These are phyloP conservation scores for Ogataea dorogensis DNA, from an alignment of 805 yeast species.

Conservation along the genomic window DNA sequence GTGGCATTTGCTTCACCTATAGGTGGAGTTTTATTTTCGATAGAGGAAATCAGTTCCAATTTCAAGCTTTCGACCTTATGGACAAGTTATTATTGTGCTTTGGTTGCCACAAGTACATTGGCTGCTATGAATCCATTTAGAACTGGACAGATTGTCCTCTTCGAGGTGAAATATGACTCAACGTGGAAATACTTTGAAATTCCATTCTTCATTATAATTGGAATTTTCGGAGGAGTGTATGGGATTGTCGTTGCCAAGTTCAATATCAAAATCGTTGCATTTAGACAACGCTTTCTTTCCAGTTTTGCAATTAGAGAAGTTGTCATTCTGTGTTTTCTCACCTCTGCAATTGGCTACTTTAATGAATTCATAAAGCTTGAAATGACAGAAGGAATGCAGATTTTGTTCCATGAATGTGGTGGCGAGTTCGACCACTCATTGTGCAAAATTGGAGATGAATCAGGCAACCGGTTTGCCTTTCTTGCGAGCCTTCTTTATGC, in stretches of 20 bases:
- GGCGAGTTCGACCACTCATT: conserved; percentile 37
- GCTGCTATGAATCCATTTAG: conserved; percentile 87
- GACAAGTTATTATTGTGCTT: conserved; percentile 88
- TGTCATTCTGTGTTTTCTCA: conserved; percentile 57
- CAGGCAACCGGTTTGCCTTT: conserved; percentile 32
- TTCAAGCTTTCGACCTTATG: conserved; percentile 79
- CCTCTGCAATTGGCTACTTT: conserved; percentile 78
- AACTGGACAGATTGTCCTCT: conserved; percentile 90
- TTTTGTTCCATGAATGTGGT: conserved; percentile 81
- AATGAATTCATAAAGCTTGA: conserved; percentile 79
- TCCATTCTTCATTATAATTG: conserved; percentile 74
- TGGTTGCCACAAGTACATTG: conserved; percentile 80
- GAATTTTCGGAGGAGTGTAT: conserved; percentile 88
- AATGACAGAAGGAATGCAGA: conserved; percentile 95
- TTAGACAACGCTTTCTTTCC: conserved; percentile 67
- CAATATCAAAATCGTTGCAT: conserved; percentile 73
- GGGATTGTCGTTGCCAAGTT: conserved; percentile 75
- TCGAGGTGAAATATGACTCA: conserved; percentile 84
- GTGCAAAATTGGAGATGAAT: conserved; percentile 34
- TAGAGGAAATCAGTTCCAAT: conserved; percentile 82
- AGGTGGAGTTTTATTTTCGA: conserved; percentile 90
- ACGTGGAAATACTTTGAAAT: conserved; percentile 87
- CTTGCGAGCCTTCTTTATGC: conserved; percentile 63
- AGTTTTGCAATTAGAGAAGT: conserved; percentile 70
- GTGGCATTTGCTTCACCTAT: conserved; percentile 97